These are phyloP conservation scores for Solanum corneliomulleri DNA, from an alignment of 257 asterid species.

Conservation along the genomic window DNA sequence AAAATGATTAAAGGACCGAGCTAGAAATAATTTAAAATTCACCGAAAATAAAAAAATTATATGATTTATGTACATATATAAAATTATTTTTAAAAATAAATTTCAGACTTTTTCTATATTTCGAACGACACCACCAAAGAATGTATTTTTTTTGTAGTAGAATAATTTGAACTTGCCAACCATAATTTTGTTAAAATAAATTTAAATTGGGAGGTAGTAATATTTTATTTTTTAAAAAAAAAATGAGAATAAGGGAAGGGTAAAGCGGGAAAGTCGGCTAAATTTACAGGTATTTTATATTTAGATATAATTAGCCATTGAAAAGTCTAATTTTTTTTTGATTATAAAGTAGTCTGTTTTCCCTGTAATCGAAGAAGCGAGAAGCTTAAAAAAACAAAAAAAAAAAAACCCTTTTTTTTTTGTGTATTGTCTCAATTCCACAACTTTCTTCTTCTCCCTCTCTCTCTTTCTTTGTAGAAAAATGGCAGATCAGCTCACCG, in stretches of 20 bases:
- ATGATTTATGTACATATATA: too few species aligned
- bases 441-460: neutral
- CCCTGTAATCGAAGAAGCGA: neutral
- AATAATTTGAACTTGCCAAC: neutral
- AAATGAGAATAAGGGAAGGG: neutral
- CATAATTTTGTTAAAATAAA: neutral
- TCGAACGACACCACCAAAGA: too few species aligned
- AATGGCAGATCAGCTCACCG: constrained; percentile 8
- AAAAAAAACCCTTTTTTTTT: neutral
- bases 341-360: neutral
- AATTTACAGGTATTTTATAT: neutral
- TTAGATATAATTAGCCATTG: neutral
- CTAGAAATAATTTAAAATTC: too few species aligned
- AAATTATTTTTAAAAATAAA: too few species aligned
- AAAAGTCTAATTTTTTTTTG: neutral
- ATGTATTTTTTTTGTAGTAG: too few species aligned
- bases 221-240: too few species aligned
- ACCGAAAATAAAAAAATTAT: too few species aligned
- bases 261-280: constrained; percentile 5
- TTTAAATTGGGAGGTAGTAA: neutral
- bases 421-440: neutral
- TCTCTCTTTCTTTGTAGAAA: neutral
- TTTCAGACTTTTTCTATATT: too few species aligned
- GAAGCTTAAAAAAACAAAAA: neutral
- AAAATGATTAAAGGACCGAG: too few species aligned